Conservation (phyloP, 495 filamentous ascomycete genomes). For the Aspergillus asperescens region DNA sequence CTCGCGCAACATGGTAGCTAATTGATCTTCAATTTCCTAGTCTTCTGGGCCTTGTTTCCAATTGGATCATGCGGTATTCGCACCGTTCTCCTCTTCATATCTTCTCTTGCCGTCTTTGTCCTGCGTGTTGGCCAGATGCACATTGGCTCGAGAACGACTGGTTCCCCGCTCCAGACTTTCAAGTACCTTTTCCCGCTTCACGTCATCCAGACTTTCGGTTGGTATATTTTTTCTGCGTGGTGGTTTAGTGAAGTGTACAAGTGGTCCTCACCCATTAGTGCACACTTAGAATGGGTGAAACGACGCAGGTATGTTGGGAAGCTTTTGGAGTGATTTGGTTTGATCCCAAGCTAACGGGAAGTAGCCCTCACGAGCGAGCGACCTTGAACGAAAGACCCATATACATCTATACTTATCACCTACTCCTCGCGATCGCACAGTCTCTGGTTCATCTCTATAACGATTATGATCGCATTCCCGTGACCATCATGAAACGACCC, state of each 20-base stretch:
- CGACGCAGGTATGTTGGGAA: conserved; percentile 47
- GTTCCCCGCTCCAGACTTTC: conserved; percentile 61
- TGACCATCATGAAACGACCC: conserved; percentile 44
- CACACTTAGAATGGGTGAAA: conserved; percentile 67
- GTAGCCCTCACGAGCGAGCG: conserved; percentile 59
- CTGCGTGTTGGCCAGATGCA: conserved; percentile 85
- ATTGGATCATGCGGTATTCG: conserved; percentile 69
- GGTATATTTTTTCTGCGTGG: conserved; percentile 73
- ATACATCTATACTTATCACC: conserved; percentile 67
- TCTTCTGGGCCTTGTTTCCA: conserved; percentile 82
- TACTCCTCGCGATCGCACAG: conserved; percentile 64
- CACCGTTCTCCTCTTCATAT: conserved; percentile 65
- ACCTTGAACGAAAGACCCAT: conserved; percentile 84
- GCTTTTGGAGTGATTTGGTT: background rate
- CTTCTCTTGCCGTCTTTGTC: conserved; percentile 62
- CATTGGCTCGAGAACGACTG: conserved; percentile 58
- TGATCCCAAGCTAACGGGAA: conserved; percentile 10
- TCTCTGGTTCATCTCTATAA: conserved; percentile 61
- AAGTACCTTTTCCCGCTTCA: conserved; percentile 49
- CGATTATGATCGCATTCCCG: conserved; percentile 66
- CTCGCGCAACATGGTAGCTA: conserved; percentile 4
- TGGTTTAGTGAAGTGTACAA: conserved; percentile 80
- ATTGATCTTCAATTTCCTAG: conserved; percentile 36
- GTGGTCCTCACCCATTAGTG: conserved; percentile 60
- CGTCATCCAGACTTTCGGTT: conserved; percentile 60